A percentile compares a stretch with the other conserved stretches of the same genome.
phyloP scores from a whole-genome alignment of 768 basidiomycete genomes.

The Amanita pseudoporphyria region DNA sequence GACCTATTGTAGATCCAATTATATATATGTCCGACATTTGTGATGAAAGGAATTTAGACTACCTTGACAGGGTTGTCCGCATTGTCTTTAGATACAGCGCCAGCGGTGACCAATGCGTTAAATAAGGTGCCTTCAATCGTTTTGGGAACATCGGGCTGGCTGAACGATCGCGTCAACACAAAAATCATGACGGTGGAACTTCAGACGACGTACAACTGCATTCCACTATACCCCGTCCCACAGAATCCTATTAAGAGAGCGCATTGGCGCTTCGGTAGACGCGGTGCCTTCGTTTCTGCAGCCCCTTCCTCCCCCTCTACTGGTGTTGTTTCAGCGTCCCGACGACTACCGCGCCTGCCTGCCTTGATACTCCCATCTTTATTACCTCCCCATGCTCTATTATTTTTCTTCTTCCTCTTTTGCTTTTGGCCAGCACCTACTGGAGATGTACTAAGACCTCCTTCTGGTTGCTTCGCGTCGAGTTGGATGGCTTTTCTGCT shows the following conservation, averaged over 20 bases:
- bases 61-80: slow-evolving; percentile 87
- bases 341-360: slow-evolving; percentile 34
- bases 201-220: slow-evolving; percentile 76
- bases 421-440: not conserved
- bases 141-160: slow-evolving; percentile 54
- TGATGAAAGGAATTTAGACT: slow-evolving; percentile 1
- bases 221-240: slow-evolving; percentile 86
- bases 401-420: slow-evolving; percentile 5
- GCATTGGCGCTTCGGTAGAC: slow-evolving; percentile 76
- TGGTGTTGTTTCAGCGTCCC: slow-evolving; percentile 25
- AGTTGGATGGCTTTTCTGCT: not conserved
- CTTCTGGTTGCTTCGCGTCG: not conserved
- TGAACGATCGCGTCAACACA: slow-evolving; percentile 18
- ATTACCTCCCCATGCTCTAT: slow-evolving; percentile 15
- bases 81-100: slow-evolving; percentile 93
- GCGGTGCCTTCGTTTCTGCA: slow-evolving; percentile 34
- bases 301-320: slow-evolving; percentile 17
- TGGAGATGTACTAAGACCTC: not conserved
- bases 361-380: slow-evolving; percentile 18
- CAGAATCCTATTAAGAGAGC: slow-evolving; percentile 86
- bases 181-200: not conserved
- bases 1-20: slow-evolving; percentile 39
- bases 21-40: not conserved
- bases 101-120: slow-evolving; percentile 77
- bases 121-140: slow-evolving; percentile 93